Conservation (phyloP, 2,329 filamentous ascomycete species). For the Metarhizium humberi region DNA sequence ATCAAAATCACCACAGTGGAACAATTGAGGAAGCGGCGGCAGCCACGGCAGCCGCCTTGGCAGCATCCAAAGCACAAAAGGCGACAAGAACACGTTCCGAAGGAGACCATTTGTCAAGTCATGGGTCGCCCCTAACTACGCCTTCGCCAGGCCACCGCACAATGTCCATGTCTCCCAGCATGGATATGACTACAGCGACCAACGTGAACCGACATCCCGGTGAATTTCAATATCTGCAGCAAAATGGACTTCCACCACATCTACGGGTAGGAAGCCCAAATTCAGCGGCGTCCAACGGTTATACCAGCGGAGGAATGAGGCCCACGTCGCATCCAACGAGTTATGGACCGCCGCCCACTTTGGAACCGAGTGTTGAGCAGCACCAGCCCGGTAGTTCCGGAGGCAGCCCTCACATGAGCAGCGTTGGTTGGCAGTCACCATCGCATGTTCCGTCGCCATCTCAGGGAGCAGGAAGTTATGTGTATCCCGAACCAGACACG, state of each 20-base stretch:
- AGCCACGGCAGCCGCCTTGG: slow-evolving; percentile 78
- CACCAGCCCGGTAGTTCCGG: slow-evolving; percentile 63
- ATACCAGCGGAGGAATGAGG: slow-evolving; percentile 37
- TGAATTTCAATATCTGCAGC: slow-evolving; percentile 65
- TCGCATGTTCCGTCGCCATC: slow-evolving; percentile 64
- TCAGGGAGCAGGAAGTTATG: slow-evolving; percentile 57
- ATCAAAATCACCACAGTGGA: slow-evolving; percentile 92
- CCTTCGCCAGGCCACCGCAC: slow-evolving; percentile 75
- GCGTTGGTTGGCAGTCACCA: slow-evolving; percentile 79
- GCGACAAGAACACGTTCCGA: slow-evolving; percentile 52
- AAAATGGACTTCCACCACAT: slow-evolving; percentile 73
- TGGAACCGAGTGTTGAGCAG: slow-evolving; percentile 78
- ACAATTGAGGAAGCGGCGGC: slow-evolving; percentile 90
- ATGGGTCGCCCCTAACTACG: slow-evolving; percentile 66
- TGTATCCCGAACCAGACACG: slow-evolving; percentile 76
- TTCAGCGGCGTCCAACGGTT: slow-evolving; percentile 53
- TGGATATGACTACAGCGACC: slow-evolving; percentile 60
- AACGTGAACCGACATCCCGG: slow-evolving; percentile 53
- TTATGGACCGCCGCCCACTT: slow-evolving; percentile 74
- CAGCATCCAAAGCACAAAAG: slow-evolving; percentile 35
- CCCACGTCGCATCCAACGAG: slow-evolving; percentile 79
- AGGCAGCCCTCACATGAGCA: slow-evolving; percentile 78
- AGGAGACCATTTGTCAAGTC: slow-evolving; percentile 60
- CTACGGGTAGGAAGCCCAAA: slow-evolving; percentile 67
- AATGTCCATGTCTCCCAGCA: slow-evolving; percentile 69